Conservation (phyloP, 768 basidiomycete species). For the Boletus vermiculosoides region DNA sequence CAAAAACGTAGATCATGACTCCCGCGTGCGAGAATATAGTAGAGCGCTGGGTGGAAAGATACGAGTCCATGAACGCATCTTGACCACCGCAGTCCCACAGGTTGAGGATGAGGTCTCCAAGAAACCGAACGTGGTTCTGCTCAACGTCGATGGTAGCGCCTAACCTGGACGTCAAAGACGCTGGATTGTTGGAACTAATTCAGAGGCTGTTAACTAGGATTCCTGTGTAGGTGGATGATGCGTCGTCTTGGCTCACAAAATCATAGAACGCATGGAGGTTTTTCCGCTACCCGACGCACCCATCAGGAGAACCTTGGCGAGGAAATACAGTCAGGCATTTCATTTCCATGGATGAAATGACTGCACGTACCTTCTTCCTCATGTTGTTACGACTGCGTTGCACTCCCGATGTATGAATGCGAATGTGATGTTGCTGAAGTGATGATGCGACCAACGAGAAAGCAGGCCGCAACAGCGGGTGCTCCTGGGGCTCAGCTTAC, state of each 20-base stretch:
- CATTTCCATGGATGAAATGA: not conserved
- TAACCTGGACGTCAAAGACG: constrained; percentile 84
- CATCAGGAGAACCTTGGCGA: constrained; percentile 87
- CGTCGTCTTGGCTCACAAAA: constrained; percentile 68
- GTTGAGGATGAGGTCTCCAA: constrained; percentile 93
- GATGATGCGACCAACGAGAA: not conserved
- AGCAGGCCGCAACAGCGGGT: not conserved
- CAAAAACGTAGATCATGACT: constrained; percentile 98
- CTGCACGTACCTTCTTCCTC: constrained; percentile 32
- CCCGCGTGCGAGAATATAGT: constrained; percentile 97
- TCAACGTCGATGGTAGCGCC: constrained; percentile 98
- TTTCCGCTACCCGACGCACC: constrained; percentile 93
- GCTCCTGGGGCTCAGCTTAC: not conserved
- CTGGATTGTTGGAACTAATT: constrained; percentile 87
- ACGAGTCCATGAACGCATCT: constrained; percentile 97
- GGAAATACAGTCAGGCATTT: not conserved
- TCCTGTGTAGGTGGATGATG: constrained; percentile 2
- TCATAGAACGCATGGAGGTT: constrained; percentile 98
- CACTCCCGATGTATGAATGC: not conserved
- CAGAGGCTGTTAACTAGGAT: constrained; percentile 9
- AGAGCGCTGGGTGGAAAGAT: constrained; percentile 87
- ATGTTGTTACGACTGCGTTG: constrained; percentile 11
- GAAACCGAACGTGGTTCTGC: constrained; percentile 94
- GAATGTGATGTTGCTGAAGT: not conserved
- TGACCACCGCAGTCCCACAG: constrained; percentile 99